Conservation (phyloP, 2,329 filamentous ascomycete species). For the Magnaporthales sp. region DNA sequence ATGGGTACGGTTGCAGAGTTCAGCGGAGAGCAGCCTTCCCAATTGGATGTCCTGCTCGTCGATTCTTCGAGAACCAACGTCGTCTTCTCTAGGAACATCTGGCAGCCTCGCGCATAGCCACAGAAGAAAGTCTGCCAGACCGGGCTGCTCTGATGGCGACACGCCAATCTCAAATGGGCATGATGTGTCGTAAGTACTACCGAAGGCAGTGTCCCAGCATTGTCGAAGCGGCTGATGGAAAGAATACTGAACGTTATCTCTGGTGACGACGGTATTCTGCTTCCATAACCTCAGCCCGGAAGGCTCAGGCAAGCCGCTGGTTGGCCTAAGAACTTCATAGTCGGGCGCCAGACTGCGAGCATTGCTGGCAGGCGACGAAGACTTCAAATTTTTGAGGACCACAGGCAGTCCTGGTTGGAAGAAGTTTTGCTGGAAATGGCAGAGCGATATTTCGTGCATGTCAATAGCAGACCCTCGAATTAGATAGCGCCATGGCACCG, state of each 20-base stretch:
- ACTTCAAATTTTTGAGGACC: not conserved
- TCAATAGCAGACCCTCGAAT: not conserved
- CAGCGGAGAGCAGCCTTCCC: not conserved
- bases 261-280: not conserved
- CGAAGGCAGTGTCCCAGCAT: not conserved
- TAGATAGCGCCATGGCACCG: not conserved
- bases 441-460: not conserved
- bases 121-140: not conserved
- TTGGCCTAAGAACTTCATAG: not conserved
- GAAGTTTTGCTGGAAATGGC: not conserved
- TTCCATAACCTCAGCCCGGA: not conserved
- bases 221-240: not conserved
- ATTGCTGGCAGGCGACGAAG: not conserved
- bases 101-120: not conserved
- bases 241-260: not conserved
- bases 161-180: not conserved
- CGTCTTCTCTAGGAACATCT: not conserved
- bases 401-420: not conserved
- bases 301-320: not conserved
- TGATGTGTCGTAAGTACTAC: not conserved
- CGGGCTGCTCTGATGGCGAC: not conserved
- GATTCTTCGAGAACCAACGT: not conserved
- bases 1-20: not conserved
- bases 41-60: not conserved
- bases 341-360: not conserved